These are phyloP conservation scores for Exserohilum turcica DNA, from an alignment of 2,329 filamentous ascomycete species.

Conservation along the genomic window DNA sequence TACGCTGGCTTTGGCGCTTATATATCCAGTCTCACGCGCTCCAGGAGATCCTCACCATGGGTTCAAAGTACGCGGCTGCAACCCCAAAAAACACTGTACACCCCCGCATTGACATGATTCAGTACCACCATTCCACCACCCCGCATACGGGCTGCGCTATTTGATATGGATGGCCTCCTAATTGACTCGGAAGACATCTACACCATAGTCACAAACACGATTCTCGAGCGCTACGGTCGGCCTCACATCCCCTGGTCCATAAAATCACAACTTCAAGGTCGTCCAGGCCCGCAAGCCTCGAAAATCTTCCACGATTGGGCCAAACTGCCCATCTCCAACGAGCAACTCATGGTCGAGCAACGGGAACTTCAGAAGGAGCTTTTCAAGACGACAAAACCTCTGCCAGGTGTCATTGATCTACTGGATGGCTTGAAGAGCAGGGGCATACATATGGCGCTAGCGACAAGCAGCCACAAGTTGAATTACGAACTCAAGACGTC, in stretches of 20 bases:
- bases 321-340: slow-evolving; percentile 73
- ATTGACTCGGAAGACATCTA: slow-evolving; percentile 93
- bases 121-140: slow-evolving; percentile 52
- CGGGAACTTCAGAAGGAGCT: slow-evolving; percentile 68
- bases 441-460: slow-evolving; percentile 79
- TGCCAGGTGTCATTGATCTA: slow-evolving; percentile 77
- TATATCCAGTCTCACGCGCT: neutral
- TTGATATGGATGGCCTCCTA: slow-evolving; percentile 98
- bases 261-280: slow-evolving; percentile 83
- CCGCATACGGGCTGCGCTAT: slow-evolving; percentile 88
- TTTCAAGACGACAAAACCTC: slow-evolving; percentile 75
- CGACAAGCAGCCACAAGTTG: slow-evolving; percentile 73
- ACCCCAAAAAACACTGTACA: neutral
- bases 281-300: slow-evolving; percentile 61
- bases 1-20: neutral
- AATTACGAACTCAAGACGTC: slow-evolving; percentile 80
- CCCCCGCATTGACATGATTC: neutral
- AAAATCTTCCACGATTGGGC: slow-evolving; percentile 81
- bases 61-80: slow-evolving; percentile 14
- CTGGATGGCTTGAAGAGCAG: slow-evolving; percentile 64
- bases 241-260: slow-evolving; percentile 86
- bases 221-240: slow-evolving; percentile 74
- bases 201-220: slow-evolving; percentile 78
- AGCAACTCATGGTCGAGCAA: slow-evolving; percentile 68
- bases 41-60: slow-evolving; percentile 15